Evolutionary conservation across 805 yeast genomes (phyloP).

Genomic region (Helenozyma baotianmanensis): DNA sequence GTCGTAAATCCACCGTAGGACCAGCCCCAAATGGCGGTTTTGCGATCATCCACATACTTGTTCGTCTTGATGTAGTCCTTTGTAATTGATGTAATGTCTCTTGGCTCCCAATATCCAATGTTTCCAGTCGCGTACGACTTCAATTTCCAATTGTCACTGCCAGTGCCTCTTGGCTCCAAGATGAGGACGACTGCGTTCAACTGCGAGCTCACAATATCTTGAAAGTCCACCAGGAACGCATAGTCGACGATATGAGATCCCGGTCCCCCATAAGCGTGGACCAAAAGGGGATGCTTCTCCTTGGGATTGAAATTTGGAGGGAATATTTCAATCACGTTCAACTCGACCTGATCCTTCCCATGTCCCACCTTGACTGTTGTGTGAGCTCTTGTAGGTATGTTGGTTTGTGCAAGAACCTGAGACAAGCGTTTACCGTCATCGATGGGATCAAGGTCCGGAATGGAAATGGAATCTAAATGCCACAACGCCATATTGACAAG

Average conservation of each 20-base stretch:
- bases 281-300: constrained; percentile 56
- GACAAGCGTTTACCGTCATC: constrained; percentile 17
- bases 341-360: constrained; percentile 28
- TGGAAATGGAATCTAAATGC: constrained; percentile 5
- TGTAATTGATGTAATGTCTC: constrained; percentile 55
- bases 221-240: constrained; percentile 48
- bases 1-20: constrained; percentile 81
- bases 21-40: constrained; percentile 83
- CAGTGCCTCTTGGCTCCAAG: constrained; percentile 81
- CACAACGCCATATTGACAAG: constrained; percentile 17
- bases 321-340: constrained; percentile 56
- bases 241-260: constrained; percentile 60
- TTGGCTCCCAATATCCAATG: constrained; percentile 74
- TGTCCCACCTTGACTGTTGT: constrained; percentile 25
- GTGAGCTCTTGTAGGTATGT: constrained; percentile 49
- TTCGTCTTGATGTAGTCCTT: constrained; percentile 44
- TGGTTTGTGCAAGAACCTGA: constrained; percentile 27
- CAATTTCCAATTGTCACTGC: constrained; percentile 69
- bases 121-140: constrained; percentile 51
- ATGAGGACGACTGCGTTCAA: constrained; percentile 58
- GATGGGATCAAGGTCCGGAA: constrained; percentile 11
- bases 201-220: constrained; percentile 53
- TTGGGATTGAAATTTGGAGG: constrained; percentile 52
- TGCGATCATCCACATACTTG: constrained; percentile 45
- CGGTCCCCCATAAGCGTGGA: constrained; percentile 76